Percentiles rank a stretch among this genome's conserved stretches.
Conservation (phyloP, 2,329 filamentous ascomycete species). For the Aspergillus versicolor region DNA sequence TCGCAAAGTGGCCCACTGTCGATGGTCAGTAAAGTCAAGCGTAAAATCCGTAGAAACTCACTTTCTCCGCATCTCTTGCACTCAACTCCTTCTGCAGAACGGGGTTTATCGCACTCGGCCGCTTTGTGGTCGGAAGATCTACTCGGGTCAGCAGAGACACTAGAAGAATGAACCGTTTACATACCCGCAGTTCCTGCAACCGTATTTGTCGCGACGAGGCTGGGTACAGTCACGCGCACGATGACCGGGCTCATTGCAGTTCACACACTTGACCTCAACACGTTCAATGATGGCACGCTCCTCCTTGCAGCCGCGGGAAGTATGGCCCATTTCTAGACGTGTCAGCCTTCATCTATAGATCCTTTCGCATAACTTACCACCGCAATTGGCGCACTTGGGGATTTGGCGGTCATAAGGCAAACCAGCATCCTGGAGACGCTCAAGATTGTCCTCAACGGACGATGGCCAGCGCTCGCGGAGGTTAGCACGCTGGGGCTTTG, state of each 20-base stretch:
- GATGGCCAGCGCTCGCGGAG: conserved; percentile 51
- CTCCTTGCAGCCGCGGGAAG: conserved; percentile 46
- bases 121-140: conserved; percentile 48
- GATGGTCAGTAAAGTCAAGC: background rate
- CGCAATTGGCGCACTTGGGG: conserved; percentile 53
- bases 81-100: conserved; percentile 44
- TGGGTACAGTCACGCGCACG: conserved; percentile 49
- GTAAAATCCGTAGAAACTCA: conserved; percentile 15
- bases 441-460: conserved; percentile 50
- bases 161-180: conserved; percentile 5
- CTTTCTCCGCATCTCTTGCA: conserved; percentile 46
- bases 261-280: conserved; percentile 50
- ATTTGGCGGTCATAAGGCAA: conserved; percentile 51
- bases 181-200: conserved; percentile 56
- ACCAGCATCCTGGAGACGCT: conserved; percentile 53
- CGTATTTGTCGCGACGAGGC: conserved; percentile 36
- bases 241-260: conserved; percentile 50
- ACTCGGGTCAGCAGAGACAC: conserved; percentile 19
- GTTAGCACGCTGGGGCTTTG: conserved; percentile 48
- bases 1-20: conserved; percentile 46
- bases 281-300: conserved; percentile 43
- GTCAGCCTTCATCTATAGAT: background rate
- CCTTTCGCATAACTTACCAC: conserved; percentile 31
- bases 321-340: conserved; percentile 49
- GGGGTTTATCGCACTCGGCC: conserved; percentile 49